Evolutionary conservation across 805 yeast species (phyloP).

Genomic region (Sugiyamaella marilandica): DNA sequence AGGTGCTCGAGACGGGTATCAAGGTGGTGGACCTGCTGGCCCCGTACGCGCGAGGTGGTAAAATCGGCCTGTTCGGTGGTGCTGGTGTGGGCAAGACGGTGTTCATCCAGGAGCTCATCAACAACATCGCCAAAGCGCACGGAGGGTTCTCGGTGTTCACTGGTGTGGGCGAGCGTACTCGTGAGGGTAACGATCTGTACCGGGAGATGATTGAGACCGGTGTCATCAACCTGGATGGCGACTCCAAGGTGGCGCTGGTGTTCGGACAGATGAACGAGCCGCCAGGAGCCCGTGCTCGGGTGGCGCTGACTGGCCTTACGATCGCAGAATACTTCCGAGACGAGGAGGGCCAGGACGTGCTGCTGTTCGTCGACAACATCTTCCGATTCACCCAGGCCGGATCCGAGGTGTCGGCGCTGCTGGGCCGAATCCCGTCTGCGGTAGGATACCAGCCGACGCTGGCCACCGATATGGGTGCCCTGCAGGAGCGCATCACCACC

Average conservation of each 20-base stretch:
- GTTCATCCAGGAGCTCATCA: constrained; percentile 98
- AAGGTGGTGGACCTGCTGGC: constrained; percentile 99
- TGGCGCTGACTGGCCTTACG: constrained; percentile 98
- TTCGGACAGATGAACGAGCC: constrained; percentile 99
- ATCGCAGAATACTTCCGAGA: constrained; percentile 99
- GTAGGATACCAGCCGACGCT: constrained; percentile 99
- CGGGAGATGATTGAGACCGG: constrained; percentile 99
- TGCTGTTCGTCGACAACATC: constrained; percentile 98
- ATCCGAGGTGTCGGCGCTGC: constrained; percentile 99
- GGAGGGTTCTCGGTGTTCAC: constrained; percentile 99
- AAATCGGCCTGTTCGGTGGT: constrained; percentile 99
- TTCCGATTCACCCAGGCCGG: constrained; percentile 99
- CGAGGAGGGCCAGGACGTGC: constrained; percentile 99
- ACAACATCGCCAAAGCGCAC: constrained; percentile 99
- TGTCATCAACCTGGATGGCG: constrained; percentile 99
- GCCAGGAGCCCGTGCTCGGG: constrained; percentile 99
- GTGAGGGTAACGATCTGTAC: constrained; percentile 99
- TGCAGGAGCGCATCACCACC: constrained; percentile 99
- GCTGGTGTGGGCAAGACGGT: constrained; percentile 99
- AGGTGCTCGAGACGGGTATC: constrained; percentile 98
- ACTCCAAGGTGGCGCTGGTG: constrained; percentile 98
- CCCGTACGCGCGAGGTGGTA: constrained; percentile 99
- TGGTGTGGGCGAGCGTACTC: constrained; percentile 99
- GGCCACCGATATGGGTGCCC: constrained; percentile 99
- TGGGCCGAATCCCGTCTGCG: constrained; percentile 99